Evolutionary conservation across 73 alveolate species (phyloP).

Genomic region (Uronychia setigera): DNA sequence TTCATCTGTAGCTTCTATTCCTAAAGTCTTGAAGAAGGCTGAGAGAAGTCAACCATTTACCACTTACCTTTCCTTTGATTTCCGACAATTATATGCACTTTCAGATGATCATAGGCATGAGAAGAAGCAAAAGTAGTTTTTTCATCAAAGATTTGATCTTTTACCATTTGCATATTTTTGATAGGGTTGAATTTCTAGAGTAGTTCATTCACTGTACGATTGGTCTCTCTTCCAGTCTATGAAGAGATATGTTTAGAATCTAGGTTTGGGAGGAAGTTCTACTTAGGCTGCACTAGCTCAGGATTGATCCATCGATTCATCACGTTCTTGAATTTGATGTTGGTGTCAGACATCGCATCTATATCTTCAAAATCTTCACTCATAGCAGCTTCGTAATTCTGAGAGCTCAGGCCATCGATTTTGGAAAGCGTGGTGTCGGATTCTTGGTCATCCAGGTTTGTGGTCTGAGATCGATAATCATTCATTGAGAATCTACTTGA

Average conservation of each 20-base stretch:
- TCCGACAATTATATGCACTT: neutral
- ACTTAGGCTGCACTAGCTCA: neutral
- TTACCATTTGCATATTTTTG: too few species aligned
- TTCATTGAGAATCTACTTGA: neutral
- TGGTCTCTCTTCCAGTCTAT: neutral
- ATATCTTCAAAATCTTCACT: neutral
- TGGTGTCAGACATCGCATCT: neutral
- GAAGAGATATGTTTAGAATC: too few species aligned
- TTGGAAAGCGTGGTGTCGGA: too few species aligned
- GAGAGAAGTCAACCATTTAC: too few species aligned
- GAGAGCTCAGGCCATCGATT: neutral
- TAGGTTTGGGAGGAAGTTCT: neutral
- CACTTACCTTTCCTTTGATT: neutral
- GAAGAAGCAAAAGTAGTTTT: neutral
- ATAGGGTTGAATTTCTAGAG: too few species aligned
- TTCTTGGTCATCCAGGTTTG: too few species aligned
- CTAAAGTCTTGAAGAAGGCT: too few species aligned
- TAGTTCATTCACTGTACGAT: neutral
- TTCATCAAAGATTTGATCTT: neutral
- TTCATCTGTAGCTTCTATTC: too few species aligned
- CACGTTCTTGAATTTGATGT: neutral
- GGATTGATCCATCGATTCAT: neutral
- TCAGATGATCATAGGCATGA: neutral
- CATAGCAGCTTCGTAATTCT: too few species aligned
- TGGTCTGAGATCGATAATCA: too few species aligned